Base-by-base conservation (phyloP, 2,329 filamentous ascomycete species). In the Pyrenophora teres region DNA sequence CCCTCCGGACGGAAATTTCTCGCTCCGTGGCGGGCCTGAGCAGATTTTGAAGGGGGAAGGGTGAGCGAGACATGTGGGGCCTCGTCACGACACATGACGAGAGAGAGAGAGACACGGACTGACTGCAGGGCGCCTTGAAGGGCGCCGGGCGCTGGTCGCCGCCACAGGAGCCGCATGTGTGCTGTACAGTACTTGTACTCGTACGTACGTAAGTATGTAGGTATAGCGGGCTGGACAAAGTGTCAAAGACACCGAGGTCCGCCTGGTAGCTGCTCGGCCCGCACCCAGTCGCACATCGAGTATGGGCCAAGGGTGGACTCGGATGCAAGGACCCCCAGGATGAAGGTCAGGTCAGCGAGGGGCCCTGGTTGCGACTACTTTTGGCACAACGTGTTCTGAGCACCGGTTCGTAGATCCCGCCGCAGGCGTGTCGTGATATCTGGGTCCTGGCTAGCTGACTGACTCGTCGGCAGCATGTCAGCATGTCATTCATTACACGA, bases 331-430 rank as follows among this genome's bases (percentile, higher is more conserved):
- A 50, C 52, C 56, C 44, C 40, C 40, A 50, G 50, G 51, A 49
- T 49, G 47, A 49, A 42, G 46, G 55, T 52, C 50, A 59, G 51
- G 49, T 48, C 46, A 47, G 47, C 56, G 50, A 58, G 57, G 53
- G 54, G 55, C 65, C 69, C 61, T 48, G 59, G 47, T 47, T 56
- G 50, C 45, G 50, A 63, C 64, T 63, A 53, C 50, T 69, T 70
- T 67, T 70, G 65, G 64, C 63, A 69, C 65, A 68, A 69, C 66
- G 68, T 70, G 65, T 67, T 57, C 58, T 63, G 57, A 65, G 65
- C 65, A 69, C 64, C 64, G 64, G 69, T 72, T 73, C 65, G 69
- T 64, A 70, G 70, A 73, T 73, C 69, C 64, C 64, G 69, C 69
- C 68, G 68, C 53, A 58, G 52, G 52, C 56, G 50, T 61, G 58